Evolutionary conservation across 2,329 filamentous ascomycete species (phyloP), one percentile per base, ranked within the genome.

Genomic region (Hortaea werneckii): DNA sequence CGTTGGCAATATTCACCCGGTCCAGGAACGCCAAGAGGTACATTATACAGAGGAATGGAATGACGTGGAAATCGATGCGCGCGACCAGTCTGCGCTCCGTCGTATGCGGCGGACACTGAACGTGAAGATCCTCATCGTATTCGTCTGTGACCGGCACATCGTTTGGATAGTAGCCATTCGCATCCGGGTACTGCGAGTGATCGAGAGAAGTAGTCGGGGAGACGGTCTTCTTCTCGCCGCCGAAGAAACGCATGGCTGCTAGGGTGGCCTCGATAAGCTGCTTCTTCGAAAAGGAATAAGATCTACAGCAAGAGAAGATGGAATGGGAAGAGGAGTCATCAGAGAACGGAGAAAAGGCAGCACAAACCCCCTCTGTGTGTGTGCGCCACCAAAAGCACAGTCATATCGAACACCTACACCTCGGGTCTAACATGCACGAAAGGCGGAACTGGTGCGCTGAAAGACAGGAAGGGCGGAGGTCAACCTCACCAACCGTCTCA

Each of bases 1-100:
- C 74, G 50, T 77, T 77, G 30, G 68, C 62, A 42, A 77, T 76
- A 51, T 77, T 77, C 48, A 76, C 71, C 44, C 70, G 65, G 40
- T 48, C 47, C 41, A 58, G 45, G 46, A 60, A 58, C 12, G 55
- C 54, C 43, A 73, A 56, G n/a, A 74, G 58, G 50, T 75, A 75
- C 52, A 76, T 63, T 49, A 75, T 66, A 47, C 70, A 73, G 27
- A 75, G 61, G 37, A 68, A 72, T 0, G 72, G 72, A 20, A 76
- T 63, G 27, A 76, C 68, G 44, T 67, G 69, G 5, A 68, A 55
- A 45, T 75, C 72, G 45, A 74, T 73, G 46, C 62, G 65, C 29
- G 58, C 56, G 12, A 65, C 59, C 34, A 75, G 58, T 51, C 67
- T 67, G 40, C 65, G 54, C 55, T 75, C 72, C 1, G 72, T 75